Evolutionary conservation across 2,329 filamentous ascomycete genomes (phyloP).

Genomic region (Emergomyces pasteurianus): DNA sequence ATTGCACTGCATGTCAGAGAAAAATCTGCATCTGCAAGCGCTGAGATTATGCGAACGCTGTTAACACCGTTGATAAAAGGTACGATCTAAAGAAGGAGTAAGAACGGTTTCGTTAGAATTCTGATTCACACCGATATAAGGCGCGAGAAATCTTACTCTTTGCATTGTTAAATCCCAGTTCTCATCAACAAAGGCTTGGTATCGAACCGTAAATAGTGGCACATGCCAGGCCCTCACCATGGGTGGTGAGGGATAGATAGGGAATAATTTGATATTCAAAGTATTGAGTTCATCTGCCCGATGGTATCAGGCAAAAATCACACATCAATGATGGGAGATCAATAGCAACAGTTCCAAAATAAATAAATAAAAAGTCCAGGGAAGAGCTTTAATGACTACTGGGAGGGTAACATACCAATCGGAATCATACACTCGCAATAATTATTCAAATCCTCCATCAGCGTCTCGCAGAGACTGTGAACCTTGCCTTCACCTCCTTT

Average conservation of each 20-base stretch:
- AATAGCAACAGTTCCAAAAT: not conserved
- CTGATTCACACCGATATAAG: not conserved
- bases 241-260: conserved; percentile 63
- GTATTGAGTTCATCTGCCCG: conserved; percentile 77
- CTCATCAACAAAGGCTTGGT: conserved; percentile 40
- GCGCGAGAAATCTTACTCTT: conserved; percentile 24
- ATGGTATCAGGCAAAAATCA: conserved; percentile 5
- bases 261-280: conserved; percentile 92
- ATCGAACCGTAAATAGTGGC: conserved; percentile 56
- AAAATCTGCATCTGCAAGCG: conserved; percentile 73
- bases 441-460: conserved; percentile 89
- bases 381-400: not conserved
- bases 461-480: conserved; percentile 65
- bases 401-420: conserved; percentile 49
- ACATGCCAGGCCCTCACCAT: conserved; percentile 81
- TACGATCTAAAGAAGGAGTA: conserved; percentile 46
- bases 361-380: not conserved
- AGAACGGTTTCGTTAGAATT: not conserved
- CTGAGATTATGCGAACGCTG: conserved; percentile 75
- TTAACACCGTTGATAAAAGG: conserved; percentile 83
- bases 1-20: conserved; percentile 77
- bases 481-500: conserved; percentile 39
- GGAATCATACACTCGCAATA: conserved; percentile 99
- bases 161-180: conserved; percentile 46
- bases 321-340: not conserved